Evolutionary conservation across 495 filamentous ascomycete genomes (phyloP).

Genomic region (Talaromyces stipitatus): DNA sequence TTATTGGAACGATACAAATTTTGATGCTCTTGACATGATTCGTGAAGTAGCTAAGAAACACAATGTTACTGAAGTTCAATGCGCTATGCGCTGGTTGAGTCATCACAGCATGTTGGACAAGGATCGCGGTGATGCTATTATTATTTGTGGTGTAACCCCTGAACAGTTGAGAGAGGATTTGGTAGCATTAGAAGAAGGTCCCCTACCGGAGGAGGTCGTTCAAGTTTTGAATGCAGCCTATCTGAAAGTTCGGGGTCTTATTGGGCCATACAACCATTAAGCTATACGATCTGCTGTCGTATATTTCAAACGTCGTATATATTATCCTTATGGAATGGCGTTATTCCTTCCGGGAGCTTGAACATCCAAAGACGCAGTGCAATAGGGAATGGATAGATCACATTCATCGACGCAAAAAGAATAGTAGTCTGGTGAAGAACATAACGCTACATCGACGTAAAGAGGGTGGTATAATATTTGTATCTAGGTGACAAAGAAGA

Average conservation of each 20-base stretch:
- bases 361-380: too few relatives aligned
- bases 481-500: too few relatives aligned
- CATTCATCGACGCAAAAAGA: too few relatives aligned
- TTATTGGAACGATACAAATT: conserved; percentile 41
- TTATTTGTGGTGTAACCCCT: conserved; percentile 45
- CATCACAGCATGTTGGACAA: conserved; percentile 34
- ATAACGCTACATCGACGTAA: too few relatives aligned
- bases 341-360: neutral
- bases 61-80: conserved; percentile 33
- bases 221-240: conserved; percentile 43
- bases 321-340: too few relatives aligned
- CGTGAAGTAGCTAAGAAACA: conserved; percentile 34
- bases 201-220: conserved; percentile 45
- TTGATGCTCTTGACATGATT: conserved; percentile 39
- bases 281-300: neutral
- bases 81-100: conserved; percentile 39
- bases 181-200: conserved; percentile 45
- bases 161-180: conserved; percentile 46
- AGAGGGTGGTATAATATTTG: too few relatives aligned
- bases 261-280: neutral
- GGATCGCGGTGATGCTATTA: conserved; percentile 39
- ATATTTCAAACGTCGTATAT: too few relatives aligned
- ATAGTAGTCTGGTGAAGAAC: too few relatives aligned
- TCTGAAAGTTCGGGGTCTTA: neutral
- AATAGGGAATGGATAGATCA: too few relatives aligned